These are phyloP conservation scores for Pisolithus tinctorius DNA, from an alignment of 768 basidiomycete species.

Conservation along the genomic window DNA sequence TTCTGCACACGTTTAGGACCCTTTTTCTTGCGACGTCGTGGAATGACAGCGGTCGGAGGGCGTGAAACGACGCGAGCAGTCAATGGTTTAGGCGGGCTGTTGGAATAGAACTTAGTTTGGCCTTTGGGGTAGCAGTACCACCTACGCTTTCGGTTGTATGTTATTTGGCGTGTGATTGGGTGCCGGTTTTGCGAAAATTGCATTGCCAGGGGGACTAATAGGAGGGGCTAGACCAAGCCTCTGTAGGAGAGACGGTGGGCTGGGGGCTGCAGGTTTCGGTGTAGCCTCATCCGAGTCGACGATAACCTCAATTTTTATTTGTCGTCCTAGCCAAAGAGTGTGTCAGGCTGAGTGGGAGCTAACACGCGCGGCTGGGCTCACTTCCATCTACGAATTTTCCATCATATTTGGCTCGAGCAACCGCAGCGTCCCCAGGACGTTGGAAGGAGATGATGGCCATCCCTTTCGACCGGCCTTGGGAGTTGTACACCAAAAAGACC, in stretches of 20 bases:
- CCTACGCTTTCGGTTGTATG: conserved; percentile 8
- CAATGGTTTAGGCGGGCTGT: conserved; percentile 16
- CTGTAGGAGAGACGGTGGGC: conserved; percentile 32
- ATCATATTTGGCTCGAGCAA: conserved; percentile 64
- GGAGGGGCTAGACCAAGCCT: conserved; percentile 22
- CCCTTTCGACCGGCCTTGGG: conserved; percentile 67
- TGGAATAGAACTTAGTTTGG: neutral
- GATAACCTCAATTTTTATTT: conserved; percentile 60
- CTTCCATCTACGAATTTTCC: conserved; percentile 70
- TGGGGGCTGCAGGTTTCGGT: conserved; percentile 18
- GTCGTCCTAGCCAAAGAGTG: conserved; percentile 40
- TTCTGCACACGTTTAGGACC: conserved; percentile 73
- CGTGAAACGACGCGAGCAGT: conserved; percentile 7
- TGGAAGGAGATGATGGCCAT: conserved; percentile 73
- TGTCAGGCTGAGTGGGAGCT: neutral
- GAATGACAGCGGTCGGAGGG: conserved; percentile 21
- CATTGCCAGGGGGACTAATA: neutral
- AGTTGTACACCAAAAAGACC: conserved; percentile 67
- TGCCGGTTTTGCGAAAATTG: neutral
- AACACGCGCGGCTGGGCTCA: conserved; percentile 21
- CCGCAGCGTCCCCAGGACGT: conserved; percentile 51
- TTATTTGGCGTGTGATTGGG: conserved; percentile 15
- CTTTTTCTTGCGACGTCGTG: conserved; percentile 53
- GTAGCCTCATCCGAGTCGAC: conserved; percentile 33
- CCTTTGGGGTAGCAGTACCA: neutral